Evolutionary conservation across 495 filamentous ascomycete genomes (phyloP), one percentile per base, ranked within the genome.

Genomic region (Glarea lozoyensis): DNA sequence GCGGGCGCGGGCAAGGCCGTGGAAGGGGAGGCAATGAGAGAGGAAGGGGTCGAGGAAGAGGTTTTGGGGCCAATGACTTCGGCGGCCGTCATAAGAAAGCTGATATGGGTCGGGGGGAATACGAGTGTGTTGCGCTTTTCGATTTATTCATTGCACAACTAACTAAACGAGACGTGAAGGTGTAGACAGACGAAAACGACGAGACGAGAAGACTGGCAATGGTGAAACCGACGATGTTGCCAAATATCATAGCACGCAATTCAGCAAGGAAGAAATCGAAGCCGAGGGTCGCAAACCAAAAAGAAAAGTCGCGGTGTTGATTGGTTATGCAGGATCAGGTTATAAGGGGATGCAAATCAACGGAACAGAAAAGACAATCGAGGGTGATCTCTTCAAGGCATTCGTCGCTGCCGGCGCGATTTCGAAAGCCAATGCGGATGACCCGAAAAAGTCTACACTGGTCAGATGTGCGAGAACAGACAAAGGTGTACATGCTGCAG

Each of bases 401-500:
- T 82, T 98, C 43, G 83, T 98, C 24, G 77, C 75, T 6, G 86
- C 89, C 16, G 86, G 88, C 16, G 89, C 90, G 48, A 92, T 98
- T 46, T 94, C 90, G 17, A 94, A 93, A 55, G 88, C 87, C 42
- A 98, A 98, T 60, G 90, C 90, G 4, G 74, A 92, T 40, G 92
- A 98, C 57, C 92, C 92, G 1, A 94, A 90, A 60, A 98, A 98
- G 62, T 95, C 90, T 5, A 85, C 86, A 12, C 75, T 98, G 37
- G 84, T 93, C 17, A 83, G 92, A 30, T 98, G 92, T 60, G 92
- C 92, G 10, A 74, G 92, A 27, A 98, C 92, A 3, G 92, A 98
- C 64, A 97, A 96, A 68, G 93, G 93, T 42, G 92, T 98, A 2
- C 93, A 97, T 59, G 92, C 92, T 1, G 93, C 92, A 2, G 92